Evolutionary conservation across 495 filamentous ascomycete species (phyloP).

Genomic region (Xylaria bambusicola): DNA sequence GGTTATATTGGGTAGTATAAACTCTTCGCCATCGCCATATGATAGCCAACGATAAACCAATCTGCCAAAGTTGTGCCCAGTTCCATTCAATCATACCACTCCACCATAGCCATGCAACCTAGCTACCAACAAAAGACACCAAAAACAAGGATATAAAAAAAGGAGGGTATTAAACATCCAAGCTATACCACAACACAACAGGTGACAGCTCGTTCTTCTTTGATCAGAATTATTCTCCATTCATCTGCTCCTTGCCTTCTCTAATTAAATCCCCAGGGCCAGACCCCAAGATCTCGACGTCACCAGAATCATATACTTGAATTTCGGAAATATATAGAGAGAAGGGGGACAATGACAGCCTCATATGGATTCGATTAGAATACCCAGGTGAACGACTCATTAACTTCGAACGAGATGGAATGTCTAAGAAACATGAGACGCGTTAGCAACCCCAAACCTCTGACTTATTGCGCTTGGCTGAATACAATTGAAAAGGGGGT

Average conservation of each 20-base stretch:
- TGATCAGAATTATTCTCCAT: too few relatives aligned
- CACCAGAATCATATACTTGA: too few relatives aligned
- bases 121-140: neutral
- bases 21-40: too few relatives aligned
- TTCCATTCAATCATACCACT: too few relatives aligned
- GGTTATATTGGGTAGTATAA: too few relatives aligned
- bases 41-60: neutral
- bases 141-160: neutral
- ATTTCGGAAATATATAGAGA: neutral
- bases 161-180: neutral
- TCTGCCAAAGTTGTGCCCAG: neutral
- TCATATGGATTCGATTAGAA: constrained; percentile 34
- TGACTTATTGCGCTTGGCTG: neutral
- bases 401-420: constrained; percentile 54
- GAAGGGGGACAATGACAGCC: neutral
- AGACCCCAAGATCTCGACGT: too few relatives aligned
- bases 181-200: neutral
- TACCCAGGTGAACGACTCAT: constrained; percentile 60
- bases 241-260: too few relatives aligned
- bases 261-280: too few relatives aligned
- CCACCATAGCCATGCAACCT: constrained; percentile 9
- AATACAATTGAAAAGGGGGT: neutral
- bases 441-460: neutral
- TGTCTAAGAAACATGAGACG: constrained; percentile 34
- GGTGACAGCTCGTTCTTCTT: neutral